These are phyloP conservation scores for Entomortierella chlamydospora DNA, from an alignment of 192 early-diverging fungal genomes.

Conservation along the genomic window DNA sequence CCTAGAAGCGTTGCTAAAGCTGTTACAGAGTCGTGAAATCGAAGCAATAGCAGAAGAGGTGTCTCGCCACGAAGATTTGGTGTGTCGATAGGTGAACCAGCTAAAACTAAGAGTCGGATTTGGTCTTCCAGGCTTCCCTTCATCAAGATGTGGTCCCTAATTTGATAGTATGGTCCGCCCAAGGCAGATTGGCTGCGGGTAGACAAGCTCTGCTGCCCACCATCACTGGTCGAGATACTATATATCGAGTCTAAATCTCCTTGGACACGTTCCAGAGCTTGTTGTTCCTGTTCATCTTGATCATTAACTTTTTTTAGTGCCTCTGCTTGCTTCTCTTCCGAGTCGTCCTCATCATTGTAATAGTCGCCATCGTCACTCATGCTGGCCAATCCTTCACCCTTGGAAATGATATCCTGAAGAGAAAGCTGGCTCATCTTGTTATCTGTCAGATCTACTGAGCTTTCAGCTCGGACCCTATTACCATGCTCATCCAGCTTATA, in stretches of 20 bases:
- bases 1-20: conserved; percentile 32
- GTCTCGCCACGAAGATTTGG: conserved; percentile 44
- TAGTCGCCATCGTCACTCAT: not conserved
- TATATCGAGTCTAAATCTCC: conserved; percentile 25
- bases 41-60: conserved; percentile 30
- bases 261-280: conserved; percentile 32
- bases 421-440: conserved; percentile 27
- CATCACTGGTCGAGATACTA: conserved; percentile 11
- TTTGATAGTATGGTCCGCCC: conserved; percentile 30
- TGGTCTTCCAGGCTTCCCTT: conserved; percentile 50
- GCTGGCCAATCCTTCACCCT: not conserved
- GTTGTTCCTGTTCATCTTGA: conserved; percentile 38
- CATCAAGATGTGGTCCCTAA: conserved; percentile 34
- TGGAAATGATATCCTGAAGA: conserved; percentile 3
- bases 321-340: conserved; percentile 30
- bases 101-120: conserved; percentile 34
- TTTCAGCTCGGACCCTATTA: not conserved
- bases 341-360: conserved; percentile 21
- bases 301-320: conserved; percentile 23
- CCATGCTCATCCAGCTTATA: conserved; percentile 14
- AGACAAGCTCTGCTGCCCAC: not conserved
- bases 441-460: not conserved
- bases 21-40: conserved; percentile 41
- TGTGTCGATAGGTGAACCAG: conserved; percentile 32
- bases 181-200: not conserved